Conservation (phyloP, 2,329 filamentous ascomycete species). For the Fusarium stilboides region DNA sequence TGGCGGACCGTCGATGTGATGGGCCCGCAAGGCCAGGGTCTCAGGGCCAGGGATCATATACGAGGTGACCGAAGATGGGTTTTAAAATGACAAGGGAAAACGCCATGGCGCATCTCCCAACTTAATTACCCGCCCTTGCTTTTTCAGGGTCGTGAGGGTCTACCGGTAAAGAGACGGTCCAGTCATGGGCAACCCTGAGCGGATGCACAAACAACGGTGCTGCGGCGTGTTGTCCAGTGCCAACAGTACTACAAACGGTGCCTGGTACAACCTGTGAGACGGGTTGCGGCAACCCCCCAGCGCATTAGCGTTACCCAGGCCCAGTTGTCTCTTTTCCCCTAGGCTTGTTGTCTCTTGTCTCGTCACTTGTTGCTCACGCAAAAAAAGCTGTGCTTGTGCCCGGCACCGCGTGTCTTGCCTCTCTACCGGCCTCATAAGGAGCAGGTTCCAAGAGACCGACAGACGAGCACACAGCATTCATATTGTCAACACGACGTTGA, state of each 20-base stretch:
- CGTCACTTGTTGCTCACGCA: constrained; percentile 38
- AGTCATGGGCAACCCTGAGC: constrained; percentile 27
- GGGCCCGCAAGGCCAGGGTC: constrained; percentile 12
- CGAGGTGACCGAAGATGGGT: constrained; percentile 18
- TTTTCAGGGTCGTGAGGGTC: constrained; percentile 16
- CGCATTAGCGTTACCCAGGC: constrained; percentile 43
- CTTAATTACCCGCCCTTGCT: constrained; percentile 20
- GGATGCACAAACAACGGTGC: constrained; percentile 14
- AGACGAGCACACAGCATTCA: constrained; percentile 38
- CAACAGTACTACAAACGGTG: constrained; percentile 45
- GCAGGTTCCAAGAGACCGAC: constrained; percentile 45
- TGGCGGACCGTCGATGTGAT: constrained; percentile 28
- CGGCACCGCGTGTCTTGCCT: constrained; percentile 49
- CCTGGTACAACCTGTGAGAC: constrained; percentile 44
- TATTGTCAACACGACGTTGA: constrained; percentile 37
- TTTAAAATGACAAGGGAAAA: constrained; percentile 23
- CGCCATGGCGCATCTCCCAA: constrained; percentile 25
- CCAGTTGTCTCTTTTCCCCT: constrained; percentile 51
- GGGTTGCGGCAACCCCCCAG: constrained; percentile 22
- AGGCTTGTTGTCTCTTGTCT: constrained; percentile 49
- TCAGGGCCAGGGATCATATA: constrained; percentile 20
- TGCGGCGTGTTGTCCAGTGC: constrained; percentile 36
- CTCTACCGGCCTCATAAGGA: constrained; percentile 51
- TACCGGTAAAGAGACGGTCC: constrained; percentile 15
- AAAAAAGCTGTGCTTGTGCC: constrained; percentile 47